Evolutionary conservation across 805 yeast species (phyloP).

Genomic region (Diddensiella transvaalensis): DNA sequence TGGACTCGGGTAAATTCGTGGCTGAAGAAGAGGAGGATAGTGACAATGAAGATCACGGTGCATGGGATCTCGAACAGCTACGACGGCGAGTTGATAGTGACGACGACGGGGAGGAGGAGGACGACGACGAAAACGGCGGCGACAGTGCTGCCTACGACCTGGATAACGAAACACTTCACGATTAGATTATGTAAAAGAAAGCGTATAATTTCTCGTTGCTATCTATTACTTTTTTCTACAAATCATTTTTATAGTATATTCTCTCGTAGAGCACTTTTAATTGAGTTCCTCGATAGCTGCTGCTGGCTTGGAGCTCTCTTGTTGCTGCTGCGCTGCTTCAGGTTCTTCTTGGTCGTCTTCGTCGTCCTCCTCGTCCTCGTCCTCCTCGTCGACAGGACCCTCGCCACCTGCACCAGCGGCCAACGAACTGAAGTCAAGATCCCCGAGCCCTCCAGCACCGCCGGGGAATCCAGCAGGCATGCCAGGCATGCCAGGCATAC

Average conservation of each 20-base stretch:
- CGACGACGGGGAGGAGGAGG: conserved; percentile 7
- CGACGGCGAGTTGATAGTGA: conserved; percentile 32
- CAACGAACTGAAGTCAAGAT: conserved; percentile 6
- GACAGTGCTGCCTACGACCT: no score
- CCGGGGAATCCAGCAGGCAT: conserved; percentile 29
- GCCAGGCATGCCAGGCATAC: conserved; percentile 27
- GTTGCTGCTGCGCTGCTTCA: no score
- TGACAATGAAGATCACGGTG: conserved; percentile 24
- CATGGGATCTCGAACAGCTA: conserved; percentile 37
- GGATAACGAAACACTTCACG: background rate
- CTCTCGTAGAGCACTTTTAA: no score
- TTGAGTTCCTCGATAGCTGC: no score
- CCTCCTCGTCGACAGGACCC: conserved; percentile 7
- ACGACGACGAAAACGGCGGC: background rate
- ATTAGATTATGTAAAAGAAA: no score
- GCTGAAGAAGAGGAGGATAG: conserved; percentile 32
- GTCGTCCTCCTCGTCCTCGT: conserved; percentile 7
- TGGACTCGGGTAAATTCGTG: conserved; percentile 38
- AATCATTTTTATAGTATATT: background rate
- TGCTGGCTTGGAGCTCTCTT: no score
- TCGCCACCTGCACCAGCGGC: conserved; percentile 18
- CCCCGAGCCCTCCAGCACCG: conserved; percentile 19
- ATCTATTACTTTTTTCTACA: background rate
- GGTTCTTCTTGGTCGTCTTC: background rate
- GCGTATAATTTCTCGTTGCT: no score